Percentiles rank a stretch among this genome's conserved stretches.
Conservation (phyloP, 164 flowering plant genomes). For the Tinospora cordifolia region DNA sequence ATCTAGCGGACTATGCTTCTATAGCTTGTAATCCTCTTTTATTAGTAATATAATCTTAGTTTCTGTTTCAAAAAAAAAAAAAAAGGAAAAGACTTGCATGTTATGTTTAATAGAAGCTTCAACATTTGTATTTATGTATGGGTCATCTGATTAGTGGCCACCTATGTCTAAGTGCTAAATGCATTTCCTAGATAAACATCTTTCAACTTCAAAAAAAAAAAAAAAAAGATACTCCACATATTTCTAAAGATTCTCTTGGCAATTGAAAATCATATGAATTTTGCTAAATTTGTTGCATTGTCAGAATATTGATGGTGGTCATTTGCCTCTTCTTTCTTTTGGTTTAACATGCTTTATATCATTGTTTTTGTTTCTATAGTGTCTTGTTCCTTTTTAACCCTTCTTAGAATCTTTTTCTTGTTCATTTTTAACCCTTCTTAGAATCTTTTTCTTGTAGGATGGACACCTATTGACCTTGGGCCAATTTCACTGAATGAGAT, state of each 20-base stretch:
- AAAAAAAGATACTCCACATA: too few species aligned
- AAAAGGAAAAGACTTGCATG: not conserved
- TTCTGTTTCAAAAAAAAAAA: too few species aligned
- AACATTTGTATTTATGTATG: not conserved
- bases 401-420: not conserved
- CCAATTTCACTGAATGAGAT: conserved; percentile 54
- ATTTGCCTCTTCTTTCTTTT: not conserved
- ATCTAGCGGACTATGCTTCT: too few species aligned
- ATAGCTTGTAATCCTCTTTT: too few species aligned
- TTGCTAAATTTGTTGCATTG: too few species aligned
- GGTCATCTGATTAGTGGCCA: not conserved
- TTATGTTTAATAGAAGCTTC: not conserved
- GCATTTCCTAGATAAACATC: too few species aligned
- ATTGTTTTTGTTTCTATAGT: not conserved
- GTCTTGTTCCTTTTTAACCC: not conserved
- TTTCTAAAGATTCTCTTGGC: too few species aligned
- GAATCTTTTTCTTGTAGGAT: conserved; percentile 37
- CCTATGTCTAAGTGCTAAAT: too few species aligned
- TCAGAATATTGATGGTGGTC: not conserved
- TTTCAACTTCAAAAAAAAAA: too few species aligned
- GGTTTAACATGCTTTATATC: not conserved
- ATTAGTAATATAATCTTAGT: too few species aligned
- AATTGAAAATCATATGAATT: too few species aligned
- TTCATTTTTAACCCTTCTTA: not conserved
- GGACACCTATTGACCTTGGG: conserved; percentile 77